Percentiles rank a stretch among this genome's conserved stretches.
These are phyloP conservation scores for Sesbania bispinosa DNA, from an alignment of 306 rosid species.

Conservation along the genomic window DNA sequence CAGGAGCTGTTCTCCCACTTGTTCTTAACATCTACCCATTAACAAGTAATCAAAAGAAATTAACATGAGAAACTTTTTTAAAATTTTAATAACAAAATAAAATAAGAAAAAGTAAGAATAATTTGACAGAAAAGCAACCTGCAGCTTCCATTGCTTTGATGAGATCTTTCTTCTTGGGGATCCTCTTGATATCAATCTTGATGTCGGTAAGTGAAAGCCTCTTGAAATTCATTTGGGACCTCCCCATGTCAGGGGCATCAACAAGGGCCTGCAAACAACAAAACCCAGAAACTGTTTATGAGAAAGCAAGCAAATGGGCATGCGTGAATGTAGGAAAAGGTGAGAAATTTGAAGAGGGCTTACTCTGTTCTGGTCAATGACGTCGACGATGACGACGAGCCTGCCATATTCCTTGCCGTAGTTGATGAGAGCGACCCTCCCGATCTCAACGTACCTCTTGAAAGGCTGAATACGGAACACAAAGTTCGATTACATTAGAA, in stretches of 20 bases:
- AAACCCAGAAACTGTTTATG: neutral
- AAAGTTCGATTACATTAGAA: neutral
- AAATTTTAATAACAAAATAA: neutral
- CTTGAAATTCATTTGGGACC: conserved; percentile 80
- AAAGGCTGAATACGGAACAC: conserved; percentile 51
- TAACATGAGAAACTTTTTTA: neutral
- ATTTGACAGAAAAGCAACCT: conserved; percentile 26
- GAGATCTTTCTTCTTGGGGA: conserved; percentile 88
- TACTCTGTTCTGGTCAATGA: conserved; percentile 87
- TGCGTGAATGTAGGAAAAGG: neutral
- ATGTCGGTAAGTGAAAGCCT: conserved; percentile 91
- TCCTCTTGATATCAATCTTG: conserved; percentile 87
- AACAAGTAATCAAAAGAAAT: neutral
- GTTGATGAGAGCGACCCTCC: conserved; percentile 89
- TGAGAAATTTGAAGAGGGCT: neutral
- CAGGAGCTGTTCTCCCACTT: conserved; percentile 98
- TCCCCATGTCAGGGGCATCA: conserved; percentile 87
- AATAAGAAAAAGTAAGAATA: neutral
- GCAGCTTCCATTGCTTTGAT: conserved; percentile 89
- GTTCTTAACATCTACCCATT: conserved; percentile 72
- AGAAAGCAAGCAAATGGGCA: neutral
- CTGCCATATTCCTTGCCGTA: conserved; percentile 84
- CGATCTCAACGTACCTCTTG: conserved; percentile 94
- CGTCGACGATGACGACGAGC: conserved; percentile 93
- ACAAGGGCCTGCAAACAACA: conserved; percentile 66